Percentiles rank a stretch among this genome's conserved stretches.
Conservation (phyloP, 495 filamentous ascomycete species). For the Recurvomyces mirabilis region DNA sequence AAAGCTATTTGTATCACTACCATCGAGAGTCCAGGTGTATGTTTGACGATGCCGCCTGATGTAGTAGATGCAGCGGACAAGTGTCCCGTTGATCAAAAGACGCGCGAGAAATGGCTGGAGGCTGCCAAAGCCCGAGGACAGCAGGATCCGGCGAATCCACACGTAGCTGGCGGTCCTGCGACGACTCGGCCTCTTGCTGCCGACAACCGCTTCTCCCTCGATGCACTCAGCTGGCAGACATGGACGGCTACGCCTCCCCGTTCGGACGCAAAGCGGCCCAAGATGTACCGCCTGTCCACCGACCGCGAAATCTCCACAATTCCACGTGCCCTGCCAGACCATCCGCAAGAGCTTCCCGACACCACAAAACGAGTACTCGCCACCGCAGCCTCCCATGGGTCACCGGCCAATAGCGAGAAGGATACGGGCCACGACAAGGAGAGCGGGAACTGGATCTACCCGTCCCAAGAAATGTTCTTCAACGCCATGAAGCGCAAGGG, state of each 20-base stretch:
- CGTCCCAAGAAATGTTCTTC: conserved; percentile 92
- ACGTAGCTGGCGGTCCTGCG: too few species aligned
- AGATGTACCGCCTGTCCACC: conserved; percentile 25
- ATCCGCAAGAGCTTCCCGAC: conserved; percentile 74
- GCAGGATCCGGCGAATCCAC: conserved; percentile 1
- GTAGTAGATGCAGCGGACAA: conserved; percentile 29
- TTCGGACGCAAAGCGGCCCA: conserved; percentile 21
- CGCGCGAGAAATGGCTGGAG: conserved; percentile 71
- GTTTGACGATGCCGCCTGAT: conserved; percentile 26
- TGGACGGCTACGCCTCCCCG: conserved; percentile 20
- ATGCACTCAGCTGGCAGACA: conserved; percentile 4
- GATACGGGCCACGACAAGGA: conserved; percentile 55
- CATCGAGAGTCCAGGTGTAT: too few species aligned
- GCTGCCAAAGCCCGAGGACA: conserved; percentile 29
- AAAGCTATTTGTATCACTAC: too few species aligned
- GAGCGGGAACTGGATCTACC: conserved; percentile 90
- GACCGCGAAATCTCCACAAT: conserved; percentile 74
- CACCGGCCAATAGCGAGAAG: conserved; percentile 56
- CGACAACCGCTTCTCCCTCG: conserved; percentile 16
- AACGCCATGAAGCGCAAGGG: conserved; percentile 82
- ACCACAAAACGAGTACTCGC: conserved; percentile 39
- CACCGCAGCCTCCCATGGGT: conserved; percentile 27
- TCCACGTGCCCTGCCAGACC: conserved; percentile 48
- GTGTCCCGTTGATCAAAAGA: conserved; percentile 83
- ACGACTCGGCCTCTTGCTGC: too few species aligned